phyloP scores from a whole-genome alignment of 768 basidiomycete genomes.

The Lactarius deliciosus region DNA sequence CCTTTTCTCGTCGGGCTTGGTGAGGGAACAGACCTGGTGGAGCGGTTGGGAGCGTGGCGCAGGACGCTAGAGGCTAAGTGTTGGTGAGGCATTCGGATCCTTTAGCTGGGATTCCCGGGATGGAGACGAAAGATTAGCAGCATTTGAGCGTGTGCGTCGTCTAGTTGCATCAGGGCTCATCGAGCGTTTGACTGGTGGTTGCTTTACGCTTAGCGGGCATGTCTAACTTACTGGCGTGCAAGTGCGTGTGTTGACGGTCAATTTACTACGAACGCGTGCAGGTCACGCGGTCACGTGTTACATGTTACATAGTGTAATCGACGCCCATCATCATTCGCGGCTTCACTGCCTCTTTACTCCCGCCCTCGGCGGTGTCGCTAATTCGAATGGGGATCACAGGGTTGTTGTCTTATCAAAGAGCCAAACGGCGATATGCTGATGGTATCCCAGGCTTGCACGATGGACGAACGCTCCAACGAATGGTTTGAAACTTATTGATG shows the following conservation, averaged over 20 bases:
- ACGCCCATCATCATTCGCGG: background rate
- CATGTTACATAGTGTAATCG: background rate
- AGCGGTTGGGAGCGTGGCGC: background rate
- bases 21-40: background rate
- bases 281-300: slow-evolving; percentile 14
- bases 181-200: slow-evolving; percentile 5
- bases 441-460: slow-evolving; percentile 57
- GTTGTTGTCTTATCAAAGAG: slow-evolving; percentile 9
- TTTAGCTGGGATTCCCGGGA: background rate
- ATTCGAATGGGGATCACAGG: slow-evolving; percentile 30
- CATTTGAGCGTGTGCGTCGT: slow-evolving; percentile 29
- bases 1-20: slow-evolving; percentile 12
- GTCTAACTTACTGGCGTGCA: background rate
- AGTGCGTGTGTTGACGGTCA: background rate
- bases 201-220: slow-evolving; percentile 41
- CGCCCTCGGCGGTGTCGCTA: background rate
- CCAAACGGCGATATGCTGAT: background rate
- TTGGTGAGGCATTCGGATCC: background rate
- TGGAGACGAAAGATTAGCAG: slow-evolving; percentile 12
- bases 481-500: slow-evolving; percentile 63
- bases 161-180: slow-evolving; percentile 29
- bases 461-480: slow-evolving; percentile 82
- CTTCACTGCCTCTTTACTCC: background rate
- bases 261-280: background rate
- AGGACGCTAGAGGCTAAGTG: background rate